These are phyloP conservation scores for Rutstroemia sp. DNA, from an alignment of 2,329 filamentous ascomycete genomes.

Conservation along the genomic window DNA sequence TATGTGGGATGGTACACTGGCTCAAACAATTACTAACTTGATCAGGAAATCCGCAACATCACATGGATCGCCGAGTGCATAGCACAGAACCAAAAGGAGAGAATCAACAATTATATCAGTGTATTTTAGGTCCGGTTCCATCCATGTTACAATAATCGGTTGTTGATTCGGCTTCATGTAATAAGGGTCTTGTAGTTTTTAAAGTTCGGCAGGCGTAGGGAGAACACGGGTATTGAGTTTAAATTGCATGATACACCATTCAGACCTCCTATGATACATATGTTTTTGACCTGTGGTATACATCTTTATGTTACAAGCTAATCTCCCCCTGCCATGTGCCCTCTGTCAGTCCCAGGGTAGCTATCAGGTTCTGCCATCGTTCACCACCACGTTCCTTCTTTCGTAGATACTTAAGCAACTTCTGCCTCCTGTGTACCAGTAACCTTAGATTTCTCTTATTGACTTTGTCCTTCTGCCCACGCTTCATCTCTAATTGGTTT, in stretches of 20 bases:
- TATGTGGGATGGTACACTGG: conserved; percentile 37
- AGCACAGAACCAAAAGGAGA: conserved; percentile 98
- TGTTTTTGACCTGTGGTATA: conserved; percentile 14
- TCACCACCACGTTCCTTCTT: conserved; percentile 85
- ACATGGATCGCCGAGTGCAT: conserved; percentile 99
- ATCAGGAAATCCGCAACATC: conserved; percentile 95
- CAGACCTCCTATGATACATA: conserved; percentile 2
- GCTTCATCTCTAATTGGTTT: conserved; percentile 57
- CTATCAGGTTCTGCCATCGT: conserved; percentile 79
- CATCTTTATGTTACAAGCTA: conserved; percentile 42
- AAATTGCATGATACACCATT: conserved; percentile 23
- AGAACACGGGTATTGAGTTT: conserved; percentile 19
- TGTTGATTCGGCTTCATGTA: conserved; percentile 9
- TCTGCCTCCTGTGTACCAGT: conserved; percentile 83
- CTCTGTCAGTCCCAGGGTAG: conserved; percentile 77
- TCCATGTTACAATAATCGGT: conserved; percentile 13
- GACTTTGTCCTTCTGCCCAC: conserved; percentile 78
- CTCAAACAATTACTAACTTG: conserved; percentile 28
- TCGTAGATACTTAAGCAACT: conserved; percentile 78
- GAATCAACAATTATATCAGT: conserved; percentile 97
- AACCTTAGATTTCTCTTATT: conserved; percentile 87
- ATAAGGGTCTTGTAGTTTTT: conserved; percentile 21
- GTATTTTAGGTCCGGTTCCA: conserved; percentile 59
- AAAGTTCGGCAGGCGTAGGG: conserved; percentile 22
- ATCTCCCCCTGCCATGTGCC: conserved; percentile 92